phyloP scores from a whole-genome alignment of 2,329 filamentous ascomycete genomes.

The Colletotrichum endophyticum region DNA sequence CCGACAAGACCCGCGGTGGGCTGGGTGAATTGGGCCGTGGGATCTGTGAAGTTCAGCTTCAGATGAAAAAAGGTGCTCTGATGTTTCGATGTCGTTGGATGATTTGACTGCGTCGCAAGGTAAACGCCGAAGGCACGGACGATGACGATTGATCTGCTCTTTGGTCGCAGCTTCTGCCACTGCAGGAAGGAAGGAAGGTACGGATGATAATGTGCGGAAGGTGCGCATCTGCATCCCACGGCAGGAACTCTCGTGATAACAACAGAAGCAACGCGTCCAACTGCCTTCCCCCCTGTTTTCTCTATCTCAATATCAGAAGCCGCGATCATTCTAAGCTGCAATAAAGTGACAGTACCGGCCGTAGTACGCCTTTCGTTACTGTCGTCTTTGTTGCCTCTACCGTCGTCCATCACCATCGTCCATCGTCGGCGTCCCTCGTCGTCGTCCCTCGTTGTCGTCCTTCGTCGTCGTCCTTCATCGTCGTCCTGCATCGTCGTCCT shows the following conservation, averaged over 20 bases:
- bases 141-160: background rate
- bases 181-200: background rate
- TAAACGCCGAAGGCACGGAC: background rate
- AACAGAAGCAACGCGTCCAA: background rate
- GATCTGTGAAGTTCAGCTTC: background rate
- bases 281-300: too few species aligned
- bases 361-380: too few species aligned
- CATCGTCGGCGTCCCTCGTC: too few species aligned
- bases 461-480: too few species aligned
- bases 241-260: background rate
- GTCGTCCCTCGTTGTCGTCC: too few species aligned
- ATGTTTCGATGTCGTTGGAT: background rate
- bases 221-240: background rate
- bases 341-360: too few species aligned
- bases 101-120: background rate
- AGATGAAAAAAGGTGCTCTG: conserved; percentile 17
- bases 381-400: too few species aligned
- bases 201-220: background rate
- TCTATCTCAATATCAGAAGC: too few species aligned
- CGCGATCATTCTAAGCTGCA: too few species aligned
- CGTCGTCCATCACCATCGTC: too few species aligned
- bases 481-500: too few species aligned
- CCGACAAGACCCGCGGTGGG: background rate
- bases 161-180: background rate
- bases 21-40: background rate